Evolutionary conservation across 2,329 filamentous ascomycete species (phyloP).

Genomic region (Escovopsis weberi): DNA sequence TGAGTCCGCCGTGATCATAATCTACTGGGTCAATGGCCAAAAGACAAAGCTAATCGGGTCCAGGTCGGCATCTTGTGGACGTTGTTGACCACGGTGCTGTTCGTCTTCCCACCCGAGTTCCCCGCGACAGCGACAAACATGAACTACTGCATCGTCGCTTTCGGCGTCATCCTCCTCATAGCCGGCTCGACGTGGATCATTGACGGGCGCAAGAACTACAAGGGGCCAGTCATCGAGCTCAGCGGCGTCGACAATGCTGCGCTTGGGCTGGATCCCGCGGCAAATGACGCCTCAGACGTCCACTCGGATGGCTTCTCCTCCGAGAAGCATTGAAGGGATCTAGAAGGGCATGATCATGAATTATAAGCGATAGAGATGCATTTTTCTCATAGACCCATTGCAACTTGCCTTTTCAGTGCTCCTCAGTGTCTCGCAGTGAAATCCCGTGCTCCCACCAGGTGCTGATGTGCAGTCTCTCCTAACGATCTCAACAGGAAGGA

Average conservation of each 20-base stretch:
- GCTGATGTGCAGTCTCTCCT: not conserved
- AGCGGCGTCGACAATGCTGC: constrained; percentile 1
- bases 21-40: not conserved
- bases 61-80: constrained; percentile 46
- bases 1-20: not conserved
- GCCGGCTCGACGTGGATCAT: constrained; percentile 29
- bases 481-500: not conserved
- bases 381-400: not conserved
- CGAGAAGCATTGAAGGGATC: not conserved
- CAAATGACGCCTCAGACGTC: not conserved
- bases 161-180: constrained; percentile 32
- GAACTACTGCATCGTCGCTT: constrained; percentile 41
- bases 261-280: constrained; percentile 2
- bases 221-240: constrained; percentile 15
- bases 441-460: not conserved
- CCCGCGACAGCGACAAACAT: constrained; percentile 53
- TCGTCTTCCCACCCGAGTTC: constrained; percentile 55
- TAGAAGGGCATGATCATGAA: not conserved
- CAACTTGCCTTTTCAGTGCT: not conserved
- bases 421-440: not conserved
- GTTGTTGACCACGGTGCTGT: constrained; percentile 57
- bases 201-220: constrained; percentile 34
- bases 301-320: not conserved
- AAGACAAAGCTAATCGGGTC: not conserved
- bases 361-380: not conserved